Evolutionary conservation across 805 yeast species (phyloP), one percentile per base, ranked within the genome.

Genomic region (Candida sanyiensis): DNA sequence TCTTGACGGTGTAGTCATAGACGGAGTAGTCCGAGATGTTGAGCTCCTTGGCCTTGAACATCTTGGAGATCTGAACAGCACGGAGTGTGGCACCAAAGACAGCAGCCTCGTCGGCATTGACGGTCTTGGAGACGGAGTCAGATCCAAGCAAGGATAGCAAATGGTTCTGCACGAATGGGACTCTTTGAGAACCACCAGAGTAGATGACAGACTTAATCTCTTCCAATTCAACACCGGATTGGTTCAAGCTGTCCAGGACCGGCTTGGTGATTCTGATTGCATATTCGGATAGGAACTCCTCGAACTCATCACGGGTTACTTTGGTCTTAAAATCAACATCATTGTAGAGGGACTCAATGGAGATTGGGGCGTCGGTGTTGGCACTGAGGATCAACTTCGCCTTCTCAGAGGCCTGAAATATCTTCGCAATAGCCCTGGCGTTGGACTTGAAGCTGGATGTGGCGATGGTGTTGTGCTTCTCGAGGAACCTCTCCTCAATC

Each of bases 71-170:
- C 34, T 77, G 69, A 28, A 87, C 82, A 16, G 93, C 97, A 47
- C 88, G 73, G 27, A 83, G 65, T n/a, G 96, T 77, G 3, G 94
- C 77, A 35, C 98, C 98, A 51, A 85, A 70, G 11, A 86, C 96
- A 37, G 86, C 86, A 32, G 97, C 80, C 64, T 93, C 98, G 61
- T 93, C 98, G 0, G 98, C 93, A 60, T 93, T 93, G 32, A 93
- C 94, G 37, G 81, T 85, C 59, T 81, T 87, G 17, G 95, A 71
- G 28, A 89, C 67, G 35, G 66, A 56, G 3, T 75, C 80, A 15
- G 75, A 75, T 1, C 82, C 86, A 29, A 80, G 63, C 31, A 77
- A 64, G 2, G 72, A 56, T 2, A 57, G 45, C 42, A 86, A 63
- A 38, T 71, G 73, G 40, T 74, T 70, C 60, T 87, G 93, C 33